These are phyloP conservation scores for Penicillium sp. DNA, from an alignment of 2,329 filamentous ascomycete species.

Conservation along the genomic window DNA sequence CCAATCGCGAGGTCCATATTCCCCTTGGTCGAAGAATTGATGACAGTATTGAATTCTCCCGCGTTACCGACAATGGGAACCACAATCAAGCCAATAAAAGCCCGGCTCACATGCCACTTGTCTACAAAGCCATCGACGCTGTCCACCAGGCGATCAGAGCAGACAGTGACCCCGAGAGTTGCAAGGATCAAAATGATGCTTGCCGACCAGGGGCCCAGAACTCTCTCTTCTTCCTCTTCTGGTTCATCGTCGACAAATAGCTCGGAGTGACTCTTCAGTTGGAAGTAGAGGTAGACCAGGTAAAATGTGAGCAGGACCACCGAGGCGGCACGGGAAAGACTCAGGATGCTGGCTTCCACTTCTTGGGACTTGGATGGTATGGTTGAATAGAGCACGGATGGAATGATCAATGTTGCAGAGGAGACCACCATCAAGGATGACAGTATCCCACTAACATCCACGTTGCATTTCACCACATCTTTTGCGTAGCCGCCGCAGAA, in stretches of 20 bases:
- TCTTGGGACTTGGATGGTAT: slow-evolving; percentile 6
- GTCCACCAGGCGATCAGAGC: slow-evolving; percentile 46
- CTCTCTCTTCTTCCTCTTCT: slow-evolving; percentile 11
- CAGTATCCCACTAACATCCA: slow-evolving; percentile 79
- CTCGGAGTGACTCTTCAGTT: slow-evolving; percentile 39
- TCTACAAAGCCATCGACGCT: slow-evolving; percentile 55
- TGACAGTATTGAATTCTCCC: slow-evolving; percentile 55
- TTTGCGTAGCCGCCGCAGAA: slow-evolving; percentile 74
- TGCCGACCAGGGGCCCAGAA: slow-evolving; percentile 12
- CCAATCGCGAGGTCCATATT: slow-evolving; percentile 58
- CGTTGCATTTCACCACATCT: slow-evolving; percentile 76
- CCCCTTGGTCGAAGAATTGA: slow-evolving; percentile 55
- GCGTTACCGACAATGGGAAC: slow-evolving; percentile 58
- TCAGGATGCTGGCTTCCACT: slow-evolving; percentile 12
- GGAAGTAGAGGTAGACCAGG: slow-evolving; percentile 54
- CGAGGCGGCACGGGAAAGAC: slow-evolving; percentile 52
- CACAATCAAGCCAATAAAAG: slow-evolving; percentile 57
- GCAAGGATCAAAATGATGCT: slow-evolving; percentile 19
- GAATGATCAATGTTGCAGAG: slow-evolving; percentile 75
- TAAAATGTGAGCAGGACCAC: slow-evolving; percentile 55
- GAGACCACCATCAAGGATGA: slow-evolving; percentile 71
- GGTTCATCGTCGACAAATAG: slow-evolving; percentile 15
- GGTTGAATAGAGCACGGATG: slow-evolving; percentile 35
- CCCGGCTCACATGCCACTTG: slow-evolving; percentile 52
- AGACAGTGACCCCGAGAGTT: slow-evolving; percentile 18